Evolutionary conservation across 163 green algal genomes (phyloP), one percentile per base, ranked within the genome.

Genomic region (Chlamydomonas reinhardtii): DNA sequence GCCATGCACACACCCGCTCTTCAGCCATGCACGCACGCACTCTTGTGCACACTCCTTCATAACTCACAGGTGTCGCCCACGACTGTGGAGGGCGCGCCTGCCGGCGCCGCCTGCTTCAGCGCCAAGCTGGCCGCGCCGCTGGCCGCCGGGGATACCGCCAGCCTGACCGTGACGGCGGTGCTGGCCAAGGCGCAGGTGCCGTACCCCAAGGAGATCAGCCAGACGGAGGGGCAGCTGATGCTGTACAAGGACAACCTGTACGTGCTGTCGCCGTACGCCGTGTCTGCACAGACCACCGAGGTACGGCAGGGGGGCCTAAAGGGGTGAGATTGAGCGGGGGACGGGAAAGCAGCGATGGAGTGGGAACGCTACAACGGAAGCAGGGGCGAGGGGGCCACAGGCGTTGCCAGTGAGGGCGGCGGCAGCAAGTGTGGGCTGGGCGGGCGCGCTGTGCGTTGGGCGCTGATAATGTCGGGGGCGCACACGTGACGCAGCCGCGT

Each of bases 181-280:
- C 91, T 92, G 82, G 94, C 91, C 6, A 85, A 93, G 6, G 88
- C 93, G 39, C 89, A 94, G 88, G 88, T 25, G n/a, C 89, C 94
- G 0, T 85, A 92, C 52, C 95, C 95, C 5, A 87, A 87, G 11
- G 85, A 92, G 43, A 87, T 96, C 5, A 27, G 15, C 29, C 95
- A 96, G 86, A 62, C 34, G 2, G 95, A 97, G 4, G 64, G 73
- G 31, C 95, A 97, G 90, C 89, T 92, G 1, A 91, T 97, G 65
- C 39, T 95, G 83, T 95, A 91, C 72, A 54, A 78, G 9, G 90
- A 90, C 77, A 93, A 88, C 24, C 34, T 90, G 27, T 91, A 92
- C 39, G 79, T 94, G 17, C 17, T 95, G n/a, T 93, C 90, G 15
- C 93, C 94, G 0, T 98, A 98, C 83, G 19, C 14, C 0, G 89